Percentiles rank a stretch among this genome's conserved stretches.
Evolutionary conservation across 2,329 filamentous ascomycete genomes (phyloP).

Genomic region (Fusarium papillatum): DNA sequence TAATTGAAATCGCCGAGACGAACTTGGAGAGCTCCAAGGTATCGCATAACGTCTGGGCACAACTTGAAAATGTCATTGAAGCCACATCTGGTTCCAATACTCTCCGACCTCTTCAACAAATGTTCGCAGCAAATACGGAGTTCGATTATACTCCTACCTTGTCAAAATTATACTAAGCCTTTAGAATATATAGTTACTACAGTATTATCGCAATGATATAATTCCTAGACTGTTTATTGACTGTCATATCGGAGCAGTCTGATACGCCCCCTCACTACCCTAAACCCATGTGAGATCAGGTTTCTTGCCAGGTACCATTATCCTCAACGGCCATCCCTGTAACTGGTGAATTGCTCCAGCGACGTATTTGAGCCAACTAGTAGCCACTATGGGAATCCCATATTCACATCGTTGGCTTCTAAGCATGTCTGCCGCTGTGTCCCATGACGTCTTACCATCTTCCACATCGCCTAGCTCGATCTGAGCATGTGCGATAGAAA

Average conservation of each 20-base stretch:
- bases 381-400: constrained; percentile 40
- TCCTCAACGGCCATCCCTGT: constrained; percentile 42
- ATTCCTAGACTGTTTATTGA: neutral
- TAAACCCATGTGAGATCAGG: constrained; percentile 16
- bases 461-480: constrained; percentile 32
- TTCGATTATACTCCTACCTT: neutral
- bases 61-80: neutral
- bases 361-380: constrained; percentile 36
- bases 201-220: neutral
- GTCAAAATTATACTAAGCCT: neutral
- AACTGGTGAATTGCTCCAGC: constrained; percentile 23
- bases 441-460: constrained; percentile 29
- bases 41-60: neutral
- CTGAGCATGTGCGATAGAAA: constrained; percentile 42
- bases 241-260: neutral
- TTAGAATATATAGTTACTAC: neutral
- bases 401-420: constrained; percentile 40
- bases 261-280: neutral
- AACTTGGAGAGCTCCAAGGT: neutral
- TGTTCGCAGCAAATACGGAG: neutral
- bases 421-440: constrained; percentile 9
- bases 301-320: constrained; percentile 40
- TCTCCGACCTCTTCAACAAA: no score
- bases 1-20: neutral
- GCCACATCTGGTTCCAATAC: no score